Evolutionary conservation across 176 grass and related monocot genomes (phyloP).

Genomic region (Cenchrus americanus): DNA sequence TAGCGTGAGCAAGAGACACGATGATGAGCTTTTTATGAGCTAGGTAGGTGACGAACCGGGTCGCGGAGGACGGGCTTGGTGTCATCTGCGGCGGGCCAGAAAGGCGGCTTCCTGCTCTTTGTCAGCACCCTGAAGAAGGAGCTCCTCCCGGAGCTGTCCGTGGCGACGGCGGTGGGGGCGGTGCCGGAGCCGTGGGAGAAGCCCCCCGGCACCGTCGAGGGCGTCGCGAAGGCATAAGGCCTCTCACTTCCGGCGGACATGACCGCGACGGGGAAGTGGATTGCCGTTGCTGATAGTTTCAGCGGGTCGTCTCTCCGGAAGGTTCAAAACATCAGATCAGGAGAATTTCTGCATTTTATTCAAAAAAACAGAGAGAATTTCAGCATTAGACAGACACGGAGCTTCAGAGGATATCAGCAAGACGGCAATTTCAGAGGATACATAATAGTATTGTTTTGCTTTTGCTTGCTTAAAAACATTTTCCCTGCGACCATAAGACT

Average conservation of each 20-base stretch:
- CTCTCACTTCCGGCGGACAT: conserved; percentile 30
- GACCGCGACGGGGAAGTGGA: background rate
- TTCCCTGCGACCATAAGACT: no score
- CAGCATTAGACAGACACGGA: no score
- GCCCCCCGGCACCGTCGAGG: background rate
- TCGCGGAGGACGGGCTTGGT: conserved; percentile 78
- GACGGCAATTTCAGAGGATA: no score
- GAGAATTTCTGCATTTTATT: no score
- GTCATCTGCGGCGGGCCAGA: conserved; percentile 66
- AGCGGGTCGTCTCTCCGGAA: no score
- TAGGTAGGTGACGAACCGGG: conserved; percentile 40
- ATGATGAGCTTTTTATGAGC: background rate
- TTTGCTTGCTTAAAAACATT: no score
- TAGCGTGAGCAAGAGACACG: background rate
- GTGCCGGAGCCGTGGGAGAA: conserved; percentile 31
- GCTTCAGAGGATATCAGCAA: no score
- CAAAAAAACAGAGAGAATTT: no score
- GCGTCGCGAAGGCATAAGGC: conserved; percentile 9
- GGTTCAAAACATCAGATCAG: background rate
- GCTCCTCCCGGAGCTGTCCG: background rate
- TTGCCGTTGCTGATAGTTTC: background rate
- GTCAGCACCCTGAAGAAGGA: background rate
- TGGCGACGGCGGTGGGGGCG: background rate
- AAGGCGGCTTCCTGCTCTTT: conserved; percentile 55
- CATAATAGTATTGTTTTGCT: no score